These are phyloP conservation scores for Citrus maxima DNA, from an alignment of 345 rosid genomes.

Conservation along the genomic window DNA sequence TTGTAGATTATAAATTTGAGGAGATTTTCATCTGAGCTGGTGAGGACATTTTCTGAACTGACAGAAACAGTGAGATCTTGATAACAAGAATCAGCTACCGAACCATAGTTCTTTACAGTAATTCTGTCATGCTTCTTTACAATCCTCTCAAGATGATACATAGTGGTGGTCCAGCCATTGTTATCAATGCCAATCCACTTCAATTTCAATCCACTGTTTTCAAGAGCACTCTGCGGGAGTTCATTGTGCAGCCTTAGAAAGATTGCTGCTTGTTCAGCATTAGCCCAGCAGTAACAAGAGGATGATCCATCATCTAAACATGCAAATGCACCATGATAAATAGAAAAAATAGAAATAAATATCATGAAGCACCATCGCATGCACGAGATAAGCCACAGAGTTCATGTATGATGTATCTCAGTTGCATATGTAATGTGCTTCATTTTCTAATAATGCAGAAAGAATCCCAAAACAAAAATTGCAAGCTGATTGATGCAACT, in stretches of 20 bases:
- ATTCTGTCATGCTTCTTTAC: constrained; percentile 52
- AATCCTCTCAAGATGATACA: constrained; percentile 52
- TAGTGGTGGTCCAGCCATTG: constrained; percentile 25
- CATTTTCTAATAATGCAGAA: neutral
- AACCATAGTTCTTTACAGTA: constrained; percentile 48
- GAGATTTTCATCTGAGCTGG: constrained; percentile 55
- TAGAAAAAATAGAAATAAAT: neutral
- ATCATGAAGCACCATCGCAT: neutral
- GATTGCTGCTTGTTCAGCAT: constrained; percentile 62
- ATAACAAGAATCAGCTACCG: constrained; percentile 43
- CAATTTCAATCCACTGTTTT: constrained; percentile 29
- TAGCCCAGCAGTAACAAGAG: constrained; percentile 75
- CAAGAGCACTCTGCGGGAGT: constrained; percentile 33
- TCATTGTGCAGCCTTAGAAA: constrained; percentile 66
- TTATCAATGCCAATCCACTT: constrained; percentile 35
- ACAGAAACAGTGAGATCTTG: constrained; percentile 52
- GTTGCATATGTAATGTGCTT: neutral
- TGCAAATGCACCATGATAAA: no score
- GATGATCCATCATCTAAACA: constrained; percentile 81
- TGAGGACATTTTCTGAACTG: constrained; percentile 41
- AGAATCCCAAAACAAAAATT: neutral
- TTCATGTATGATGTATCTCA: neutral
- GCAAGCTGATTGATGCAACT: neutral
- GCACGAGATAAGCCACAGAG: neutral
- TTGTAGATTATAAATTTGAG: constrained; percentile 47